A percentile compares a stretch with the other conserved stretches of the same genome.
phyloP scores from a whole-genome alignment of 2,329 filamentous ascomycete genomes.

The Amauroascus verrucosus region DNA sequence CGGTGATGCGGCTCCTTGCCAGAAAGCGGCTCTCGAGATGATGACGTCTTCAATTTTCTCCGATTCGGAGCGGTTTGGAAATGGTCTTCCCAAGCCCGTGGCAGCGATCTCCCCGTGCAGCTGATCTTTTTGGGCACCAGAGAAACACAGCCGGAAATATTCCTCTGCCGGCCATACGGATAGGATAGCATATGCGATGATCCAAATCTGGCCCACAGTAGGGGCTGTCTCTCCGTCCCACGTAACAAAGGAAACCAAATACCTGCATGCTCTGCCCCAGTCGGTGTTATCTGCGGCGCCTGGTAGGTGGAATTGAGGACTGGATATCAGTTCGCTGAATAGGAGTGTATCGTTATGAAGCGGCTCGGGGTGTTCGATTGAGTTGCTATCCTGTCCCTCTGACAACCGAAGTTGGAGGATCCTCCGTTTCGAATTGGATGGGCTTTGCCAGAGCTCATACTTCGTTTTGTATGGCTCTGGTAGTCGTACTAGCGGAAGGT shows the following conservation, averaged over 20 bases:
- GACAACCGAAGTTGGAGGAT: slow-evolving; percentile 18
- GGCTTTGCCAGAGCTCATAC: slow-evolving; percentile 17
- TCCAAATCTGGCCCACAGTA: slow-evolving; percentile 32
- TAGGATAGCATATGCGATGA: slow-evolving; percentile 31
- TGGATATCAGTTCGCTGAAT: slow-evolving; percentile 25
- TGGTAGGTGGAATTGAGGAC: slow-evolving; percentile 19
- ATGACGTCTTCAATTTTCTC: slow-evolving; percentile 37
- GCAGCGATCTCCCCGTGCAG: slow-evolving; percentile 25
- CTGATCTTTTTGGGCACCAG: slow-evolving; percentile 22
- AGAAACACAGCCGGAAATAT: slow-evolving; percentile 26
- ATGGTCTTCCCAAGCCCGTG: slow-evolving; percentile 35
- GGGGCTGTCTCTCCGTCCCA: slow-evolving; percentile 27
- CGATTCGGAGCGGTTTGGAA: slow-evolving; percentile 29
- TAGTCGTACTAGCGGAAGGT: slow-evolving; percentile 18
- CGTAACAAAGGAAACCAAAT: slow-evolving; percentile 25
- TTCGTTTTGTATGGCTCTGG: slow-evolving; percentile 21
- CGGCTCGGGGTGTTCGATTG: slow-evolving; percentile 18
- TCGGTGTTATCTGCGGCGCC: slow-evolving; percentile 29
- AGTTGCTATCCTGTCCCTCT: slow-evolving; percentile 17
- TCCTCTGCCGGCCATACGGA: slow-evolving; percentile 26
- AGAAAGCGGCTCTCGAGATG: slow-evolving; percentile 49
- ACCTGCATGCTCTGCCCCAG: slow-evolving; percentile 30
- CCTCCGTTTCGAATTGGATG: slow-evolving; percentile 13
- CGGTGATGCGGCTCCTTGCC: slow-evolving; percentile 59
- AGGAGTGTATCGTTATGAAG: slow-evolving; percentile 25